Evolutionary conservation across 192 early-diverging fungal species (phyloP), one percentile per base, ranked within the genome.

Genomic region (Lobosporangium transversale): DNA sequence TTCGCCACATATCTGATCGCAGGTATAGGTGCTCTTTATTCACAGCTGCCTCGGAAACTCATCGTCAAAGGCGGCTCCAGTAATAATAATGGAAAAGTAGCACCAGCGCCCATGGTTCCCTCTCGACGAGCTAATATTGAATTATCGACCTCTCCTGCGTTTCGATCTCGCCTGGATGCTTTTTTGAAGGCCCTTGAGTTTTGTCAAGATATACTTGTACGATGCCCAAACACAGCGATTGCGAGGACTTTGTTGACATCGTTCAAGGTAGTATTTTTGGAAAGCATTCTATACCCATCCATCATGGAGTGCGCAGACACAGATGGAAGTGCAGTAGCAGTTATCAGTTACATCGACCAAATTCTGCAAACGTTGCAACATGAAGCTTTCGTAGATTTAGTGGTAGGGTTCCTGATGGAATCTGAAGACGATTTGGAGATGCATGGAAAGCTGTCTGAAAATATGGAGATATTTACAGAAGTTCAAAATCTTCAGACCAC

Each of bases 301-400:
- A 83, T 97, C 43, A 70, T 91, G 23, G 93, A 92, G 59, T 92
- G 92, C 71, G 94, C 94, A 0, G 97, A 98, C 80, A 93, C 91
- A n/a, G 95, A 98, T 69, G 95, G 94, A 20, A 93, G 92, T 48
- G 89, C 94, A 10, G 92, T 95, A 0, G 91, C 95, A 1, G 89
- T 93, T 2, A 91, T 98, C 70, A 92, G 87, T 52, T 98, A 98
- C 59, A 85, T 98, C 35, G 89, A 94, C 54, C 78, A 91, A 49
- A 94, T 98, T 66, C 76, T 96, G 3, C 88, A 91, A 40, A 83
- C 84, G 1, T 73, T 93, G 11, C 86, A 94, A 26, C 91, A 91
- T 58, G 90, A 93, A 32, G 87, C 90, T 35, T 73, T 97, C 45
- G 87, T 90, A 17, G 84, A 91, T 51, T 67, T 92, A 0, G 80